These are phyloP conservation scores for Cicer pinnatifidum DNA, from an alignment of 306 rosid genomes.

Conservation along the genomic window DNA sequence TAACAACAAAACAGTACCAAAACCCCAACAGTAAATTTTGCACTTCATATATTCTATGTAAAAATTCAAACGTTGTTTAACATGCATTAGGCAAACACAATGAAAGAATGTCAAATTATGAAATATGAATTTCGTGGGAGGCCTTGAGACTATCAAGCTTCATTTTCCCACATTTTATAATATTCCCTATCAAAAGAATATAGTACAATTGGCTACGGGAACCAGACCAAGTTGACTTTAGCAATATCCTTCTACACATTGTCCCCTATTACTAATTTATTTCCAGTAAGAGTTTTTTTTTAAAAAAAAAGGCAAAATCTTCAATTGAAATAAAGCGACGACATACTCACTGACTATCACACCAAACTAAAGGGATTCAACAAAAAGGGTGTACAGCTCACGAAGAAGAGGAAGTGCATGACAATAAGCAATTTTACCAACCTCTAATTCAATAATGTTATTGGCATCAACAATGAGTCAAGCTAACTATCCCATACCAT, in stretches of 20 bases:
- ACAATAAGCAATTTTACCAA: not conserved
- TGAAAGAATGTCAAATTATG: not conserved
- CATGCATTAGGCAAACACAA: slow-evolving; percentile 5
- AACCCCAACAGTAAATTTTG: not conserved
- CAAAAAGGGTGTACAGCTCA: slow-evolving; percentile 19
- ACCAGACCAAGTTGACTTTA: not conserved
- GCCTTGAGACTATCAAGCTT: not conserved
- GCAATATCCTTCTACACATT: not conserved
- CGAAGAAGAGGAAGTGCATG: not conserved
- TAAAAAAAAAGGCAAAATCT: slow-evolving; percentile 6
- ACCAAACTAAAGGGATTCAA: slow-evolving; percentile 8
- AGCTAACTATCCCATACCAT: not conserved
- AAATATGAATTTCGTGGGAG: slow-evolving; percentile 4
- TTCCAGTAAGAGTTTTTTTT: not conserved
- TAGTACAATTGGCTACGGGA: slow-evolving; percentile 11
- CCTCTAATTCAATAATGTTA: not conserved
- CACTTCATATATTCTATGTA: not conserved
- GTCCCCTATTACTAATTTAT: slow-evolving; percentile 1
- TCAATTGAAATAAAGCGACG: not conserved
- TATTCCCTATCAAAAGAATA: slow-evolving; percentile 24
- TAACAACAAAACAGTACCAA: slow-evolving; percentile 1
- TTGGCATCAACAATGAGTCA: slow-evolving; percentile 10
- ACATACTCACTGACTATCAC: slow-evolving; percentile 1
- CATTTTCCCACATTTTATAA: not conserved
- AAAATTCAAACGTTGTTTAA: slow-evolving; percentile 7